Base-by-base conservation (phyloP, 306 rosid genomes). In the Vigna mungo region DNA sequence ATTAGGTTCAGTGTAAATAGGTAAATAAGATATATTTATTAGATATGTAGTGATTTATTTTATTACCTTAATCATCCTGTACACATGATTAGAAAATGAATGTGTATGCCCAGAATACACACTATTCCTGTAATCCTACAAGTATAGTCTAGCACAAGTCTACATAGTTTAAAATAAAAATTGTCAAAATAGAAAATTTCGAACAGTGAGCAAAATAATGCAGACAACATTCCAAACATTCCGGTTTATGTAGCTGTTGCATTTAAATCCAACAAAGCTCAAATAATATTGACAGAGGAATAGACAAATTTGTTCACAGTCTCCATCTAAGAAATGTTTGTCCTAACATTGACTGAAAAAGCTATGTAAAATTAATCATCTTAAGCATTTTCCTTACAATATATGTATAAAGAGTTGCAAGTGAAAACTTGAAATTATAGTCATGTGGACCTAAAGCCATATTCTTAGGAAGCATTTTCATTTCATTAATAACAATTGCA, bases 121-220 rank as follows among this genome's bases (percentile, higher is more conserved):
- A 34, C 37, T 34, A 34, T 58, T 27, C 32, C 4, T 27, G 32
- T 27, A 27, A 27, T 27, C 32, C 32, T 27, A 27, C 32, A 52
- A 48, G 11, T 66, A 6, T 64, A 55, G 25, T 71, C 11, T 64
- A 14, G 53, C 52, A 52, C 6, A 41, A 47, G 17, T 34, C 66
- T 70, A 58, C 60, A 25, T 7, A 48, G 60, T 25, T 25, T 25
- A 25, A 25, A 25, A 23, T 32, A 59, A 37, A 30, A 32, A 9
- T 43, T 13, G 63, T 52, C 81, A 53, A 11, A 58, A 55, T 41
- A 72, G 59, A 16, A 25, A 77, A 69, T 47, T 76, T 65, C 44
- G 30, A 41, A 17, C 64, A 32, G 41, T 6, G 48, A 71, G 32
- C 51, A 59, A 17, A 71, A 39, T 16, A 60, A 80, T 8, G 58